Evolutionary conservation across 2,329 filamentous ascomycete genomes (phyloP).

Genomic region (Talaromyces sp.): DNA sequence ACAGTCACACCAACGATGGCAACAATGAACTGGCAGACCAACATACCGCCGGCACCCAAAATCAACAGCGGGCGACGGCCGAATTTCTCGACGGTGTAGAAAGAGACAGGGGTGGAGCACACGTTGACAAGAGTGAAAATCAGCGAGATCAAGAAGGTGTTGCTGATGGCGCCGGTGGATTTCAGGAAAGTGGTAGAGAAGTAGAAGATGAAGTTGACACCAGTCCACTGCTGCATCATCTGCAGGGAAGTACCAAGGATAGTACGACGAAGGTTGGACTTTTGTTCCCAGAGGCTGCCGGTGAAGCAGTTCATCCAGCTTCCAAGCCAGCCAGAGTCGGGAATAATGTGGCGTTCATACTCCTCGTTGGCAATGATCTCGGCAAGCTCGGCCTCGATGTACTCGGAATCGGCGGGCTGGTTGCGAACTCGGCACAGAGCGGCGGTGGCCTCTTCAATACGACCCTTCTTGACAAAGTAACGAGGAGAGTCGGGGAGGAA

Average conservation of each 20-base stretch:
- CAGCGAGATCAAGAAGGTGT: constrained; percentile 78
- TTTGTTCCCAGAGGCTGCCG: constrained; percentile 49
- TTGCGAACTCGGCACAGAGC: constrained; percentile 66
- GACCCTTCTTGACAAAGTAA: constrained; percentile 75
- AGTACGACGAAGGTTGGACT: constrained; percentile 59
- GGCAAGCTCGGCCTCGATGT: constrained; percentile 70
- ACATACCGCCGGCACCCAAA: constrained; percentile 73
- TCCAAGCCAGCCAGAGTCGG: constrained; percentile 58
- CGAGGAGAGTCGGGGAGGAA: constrained; percentile 80
- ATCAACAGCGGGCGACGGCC: constrained; percentile 78
- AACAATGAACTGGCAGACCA: constrained; percentile 81
- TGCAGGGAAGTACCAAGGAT: constrained; percentile 68
- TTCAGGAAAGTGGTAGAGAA: constrained; percentile 81
- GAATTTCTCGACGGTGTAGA: constrained; percentile 77
- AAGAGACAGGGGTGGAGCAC: constrained; percentile 76
- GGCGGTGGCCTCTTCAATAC: constrained; percentile 58
- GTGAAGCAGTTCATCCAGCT: constrained; percentile 65
- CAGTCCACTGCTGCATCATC: constrained; percentile 78
- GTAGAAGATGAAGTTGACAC: constrained; percentile 92
- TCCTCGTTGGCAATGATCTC: constrained; percentile 91
- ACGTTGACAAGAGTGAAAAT: constrained; percentile 88
- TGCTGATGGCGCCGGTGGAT: constrained; percentile 66
- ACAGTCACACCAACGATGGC: constrained; percentile 66
- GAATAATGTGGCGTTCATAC: constrained; percentile 69
- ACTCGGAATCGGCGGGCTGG: constrained; percentile 66